Conservation (phyloP, 2,329 filamentous ascomycete genomes). For the Endoconidiophora laricicola region DNA sequence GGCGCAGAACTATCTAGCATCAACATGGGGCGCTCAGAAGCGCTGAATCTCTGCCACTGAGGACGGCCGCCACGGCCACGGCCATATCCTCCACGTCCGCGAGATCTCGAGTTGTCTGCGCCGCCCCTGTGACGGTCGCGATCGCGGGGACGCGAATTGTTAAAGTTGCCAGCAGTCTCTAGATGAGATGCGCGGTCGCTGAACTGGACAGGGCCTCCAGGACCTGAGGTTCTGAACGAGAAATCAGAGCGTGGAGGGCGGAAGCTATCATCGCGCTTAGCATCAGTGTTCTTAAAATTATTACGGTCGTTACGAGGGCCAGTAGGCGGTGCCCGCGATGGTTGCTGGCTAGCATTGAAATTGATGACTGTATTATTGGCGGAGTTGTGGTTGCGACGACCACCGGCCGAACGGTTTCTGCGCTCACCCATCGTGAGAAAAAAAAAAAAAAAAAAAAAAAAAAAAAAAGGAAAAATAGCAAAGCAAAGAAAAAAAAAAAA, state of each 20-base stretch:
- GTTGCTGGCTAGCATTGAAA: slow-evolving; percentile 21
- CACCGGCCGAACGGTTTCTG: slow-evolving; percentile 2
- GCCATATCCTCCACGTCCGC: slow-evolving; percentile 17
- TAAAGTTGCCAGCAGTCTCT: slow-evolving; percentile 10
- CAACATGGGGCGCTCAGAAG: slow-evolving; percentile 34
- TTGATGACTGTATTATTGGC: slow-evolving; percentile 35
- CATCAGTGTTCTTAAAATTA: background rate
- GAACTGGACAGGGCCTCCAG: slow-evolving; percentile 21
- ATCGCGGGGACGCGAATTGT: slow-evolving; percentile 7
- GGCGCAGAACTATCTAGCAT: slow-evolving; percentile 26
- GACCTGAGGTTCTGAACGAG: slow-evolving; percentile 37
- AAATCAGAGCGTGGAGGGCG: slow-evolving; percentile 32
- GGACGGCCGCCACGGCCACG: slow-evolving; percentile 17
- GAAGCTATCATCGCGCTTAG: slow-evolving; percentile 10
- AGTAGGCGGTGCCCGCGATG: slow-evolving; percentile 1
- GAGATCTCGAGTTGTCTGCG: slow-evolving; percentile 14
- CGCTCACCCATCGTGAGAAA: background rate
- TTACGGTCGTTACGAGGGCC: slow-evolving; percentile 5
- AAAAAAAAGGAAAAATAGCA: background rate
- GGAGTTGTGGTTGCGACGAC: slow-evolving; percentile 6
- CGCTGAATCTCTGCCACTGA: slow-evolving; percentile 21
- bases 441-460: background rate
- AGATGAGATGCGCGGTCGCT: slow-evolving; percentile 14
- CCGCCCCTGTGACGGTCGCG: slow-evolving; percentile 6
- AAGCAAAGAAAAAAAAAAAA: background rate